A percentile compares a stretch with the other conserved stretches of the same genome.
These are phyloP conservation scores for Colletotrichum gloeosporioides DNA, from an alignment of 2,329 filamentous ascomycete species.

Conservation along the genomic window DNA sequence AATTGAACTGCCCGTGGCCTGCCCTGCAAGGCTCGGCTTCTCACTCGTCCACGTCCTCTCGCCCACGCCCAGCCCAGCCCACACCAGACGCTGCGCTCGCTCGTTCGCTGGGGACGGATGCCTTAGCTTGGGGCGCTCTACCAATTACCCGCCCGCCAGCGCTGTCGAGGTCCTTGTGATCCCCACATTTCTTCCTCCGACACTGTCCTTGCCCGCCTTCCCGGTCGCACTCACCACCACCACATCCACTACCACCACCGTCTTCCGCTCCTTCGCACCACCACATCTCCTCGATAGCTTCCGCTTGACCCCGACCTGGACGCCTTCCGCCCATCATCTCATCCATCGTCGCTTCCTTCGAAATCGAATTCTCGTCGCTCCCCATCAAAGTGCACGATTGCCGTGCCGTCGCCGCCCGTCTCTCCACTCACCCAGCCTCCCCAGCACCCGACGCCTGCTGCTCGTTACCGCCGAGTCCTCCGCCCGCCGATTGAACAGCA, in stretches of 20 bases:
- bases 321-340: constrained; percentile 2
- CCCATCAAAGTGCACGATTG: neutral
- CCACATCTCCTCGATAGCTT: constrained; percentile 20
- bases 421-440: neutral
- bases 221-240: constrained; percentile 15
- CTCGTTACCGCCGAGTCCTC: constrained; percentile 3
- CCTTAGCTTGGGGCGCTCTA: constrained; percentile 7
- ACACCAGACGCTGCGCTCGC: neutral
- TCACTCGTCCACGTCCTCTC: neutral
- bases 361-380: neutral
- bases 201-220: constrained; percentile 20
- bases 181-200: constrained; percentile 23
- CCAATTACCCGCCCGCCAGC: constrained; percentile 16
- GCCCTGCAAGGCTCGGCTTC: constrained; percentile 16
- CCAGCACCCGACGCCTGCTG: neutral
- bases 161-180: constrained; percentile 17
- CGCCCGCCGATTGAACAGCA: neutral
- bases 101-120: constrained; percentile 4
- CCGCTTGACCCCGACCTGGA: constrained; percentile 10
- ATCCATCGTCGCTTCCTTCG: constrained; percentile 3
- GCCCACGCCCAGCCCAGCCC: neutral
- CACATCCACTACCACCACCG: neutral
- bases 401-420: neutral
- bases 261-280: constrained; percentile 18
- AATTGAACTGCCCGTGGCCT: neutral